Evolutionary conservation across 169 alveolate genomes (phyloP).

Genomic region (Besnoitia besnoiti): DNA sequence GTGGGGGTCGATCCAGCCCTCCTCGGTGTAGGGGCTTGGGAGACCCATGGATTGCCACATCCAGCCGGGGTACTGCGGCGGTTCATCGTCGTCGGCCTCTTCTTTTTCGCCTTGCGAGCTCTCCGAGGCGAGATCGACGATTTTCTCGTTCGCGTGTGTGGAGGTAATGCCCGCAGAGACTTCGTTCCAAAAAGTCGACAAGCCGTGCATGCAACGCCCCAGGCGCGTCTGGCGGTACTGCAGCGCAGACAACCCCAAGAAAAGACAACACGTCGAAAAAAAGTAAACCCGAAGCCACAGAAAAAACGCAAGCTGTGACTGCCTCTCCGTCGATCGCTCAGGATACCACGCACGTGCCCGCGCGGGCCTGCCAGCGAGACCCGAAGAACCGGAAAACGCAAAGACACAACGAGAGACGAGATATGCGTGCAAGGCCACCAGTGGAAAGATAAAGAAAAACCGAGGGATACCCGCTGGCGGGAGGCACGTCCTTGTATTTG

Average conservation of each 20-base stretch:
- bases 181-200: neutral
- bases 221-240: neutral
- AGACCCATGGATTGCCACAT: constrained; percentile 52
- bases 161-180: neutral
- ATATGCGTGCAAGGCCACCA: no score
- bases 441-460: no score
- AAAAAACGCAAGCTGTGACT: no score
- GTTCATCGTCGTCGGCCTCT: neutral
- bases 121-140: neutral
- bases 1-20: neutral
- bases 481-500: no score
- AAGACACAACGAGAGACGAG: no score
- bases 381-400: no score
- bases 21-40: constrained; percentile 18
- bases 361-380: no score
- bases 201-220: neutral
- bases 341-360: no score
- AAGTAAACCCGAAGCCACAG: neutral
- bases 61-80: constrained; percentile 51
- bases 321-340: no score
- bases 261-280: neutral
- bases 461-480: no score
- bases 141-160: neutral
- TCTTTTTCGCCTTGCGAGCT: neutral
- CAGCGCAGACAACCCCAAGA: neutral